Evolutionary conservation across 257 asterid genomes (phyloP).

Genomic region (Ilex aquifolium): DNA sequence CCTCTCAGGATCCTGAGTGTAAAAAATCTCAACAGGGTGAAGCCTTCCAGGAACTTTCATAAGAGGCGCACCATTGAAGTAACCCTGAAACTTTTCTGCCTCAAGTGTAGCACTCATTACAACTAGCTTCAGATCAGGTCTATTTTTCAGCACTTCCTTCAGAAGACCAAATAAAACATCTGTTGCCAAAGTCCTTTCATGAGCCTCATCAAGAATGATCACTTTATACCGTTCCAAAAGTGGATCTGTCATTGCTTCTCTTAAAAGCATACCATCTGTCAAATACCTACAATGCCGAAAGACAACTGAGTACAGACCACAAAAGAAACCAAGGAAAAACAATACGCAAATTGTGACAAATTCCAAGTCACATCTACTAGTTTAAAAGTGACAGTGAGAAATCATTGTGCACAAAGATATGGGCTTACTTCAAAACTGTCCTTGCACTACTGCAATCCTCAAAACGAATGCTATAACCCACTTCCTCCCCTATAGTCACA

Average conservation of each 20-base stretch:
- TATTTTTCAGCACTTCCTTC: conserved; percentile 14
- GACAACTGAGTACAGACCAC: too few species aligned
- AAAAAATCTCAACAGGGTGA: conserved; percentile 18
- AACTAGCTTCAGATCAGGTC: conserved; percentile 13
- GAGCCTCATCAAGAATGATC: conserved; percentile 16
- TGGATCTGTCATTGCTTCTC: conserved; percentile 1
- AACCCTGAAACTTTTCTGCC: conserved; percentile 18
- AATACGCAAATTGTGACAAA: too few species aligned
- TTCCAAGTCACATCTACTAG: too few species aligned
- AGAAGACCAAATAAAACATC: conserved; percentile 20
- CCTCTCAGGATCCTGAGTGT: conserved; percentile 12
- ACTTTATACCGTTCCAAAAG: conserved; percentile 11
- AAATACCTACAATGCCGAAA: conserved; percentile 1
- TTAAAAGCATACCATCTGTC: conserved; percentile 16
- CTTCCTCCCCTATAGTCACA: conserved; percentile 93
- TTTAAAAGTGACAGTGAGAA: too few species aligned
- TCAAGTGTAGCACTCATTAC: conserved; percentile 20
- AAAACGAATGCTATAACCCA: conserved; percentile 63
- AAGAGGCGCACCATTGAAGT: conserved; percentile 18
- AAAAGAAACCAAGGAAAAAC: too few species aligned
- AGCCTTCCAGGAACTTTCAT: conserved; percentile 22
- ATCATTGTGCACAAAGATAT: too few species aligned
- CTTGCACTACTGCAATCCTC: conserved; percentile 51
- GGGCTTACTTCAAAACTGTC: conserved; percentile 67
- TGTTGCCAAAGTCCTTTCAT: conserved; percentile 14